A percentile compares a stretch with the other conserved stretches of the same genome.
phyloP scores from a whole-genome alignment of 495 filamentous ascomycete genomes.

The Hapsidospora chrysogenum region DNA sequence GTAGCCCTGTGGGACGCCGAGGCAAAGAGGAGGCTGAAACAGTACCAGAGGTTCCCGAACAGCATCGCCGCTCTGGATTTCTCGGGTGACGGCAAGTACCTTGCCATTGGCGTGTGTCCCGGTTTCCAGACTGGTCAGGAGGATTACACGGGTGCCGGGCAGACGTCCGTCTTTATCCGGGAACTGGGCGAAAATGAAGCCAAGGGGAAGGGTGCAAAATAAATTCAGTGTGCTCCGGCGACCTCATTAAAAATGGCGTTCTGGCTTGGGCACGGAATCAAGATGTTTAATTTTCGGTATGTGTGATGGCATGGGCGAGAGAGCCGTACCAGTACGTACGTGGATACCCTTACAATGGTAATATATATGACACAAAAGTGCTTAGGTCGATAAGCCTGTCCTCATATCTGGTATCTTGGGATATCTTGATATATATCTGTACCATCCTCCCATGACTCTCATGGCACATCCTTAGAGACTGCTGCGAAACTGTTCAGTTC shows the following conservation, averaged over 20 bases:
- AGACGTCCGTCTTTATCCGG: conserved; percentile 60
- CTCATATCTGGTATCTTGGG: background rate
- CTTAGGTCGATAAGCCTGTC: no score
- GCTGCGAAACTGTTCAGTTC: no score
- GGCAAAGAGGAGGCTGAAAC: conserved; percentile 74
- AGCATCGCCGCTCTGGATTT: conserved; percentile 67
- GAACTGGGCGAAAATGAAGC: conserved; percentile 78
- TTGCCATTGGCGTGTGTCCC: conserved; percentile 73
- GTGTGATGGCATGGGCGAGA: background rate
- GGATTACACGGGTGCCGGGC: conserved; percentile 49
- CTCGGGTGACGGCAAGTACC: conserved; percentile 58
- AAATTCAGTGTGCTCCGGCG: conserved; percentile 2
- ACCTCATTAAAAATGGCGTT: background rate
- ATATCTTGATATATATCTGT: no score
- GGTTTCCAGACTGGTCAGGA: conserved; percentile 89
- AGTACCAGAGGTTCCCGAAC: conserved; percentile 69
- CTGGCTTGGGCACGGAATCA: background rate
- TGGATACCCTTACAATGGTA: no score
- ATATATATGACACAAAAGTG: no score
- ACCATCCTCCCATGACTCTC: no score
- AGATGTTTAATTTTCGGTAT: background rate
- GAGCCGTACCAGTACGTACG: no score
- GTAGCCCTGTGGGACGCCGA: conserved; percentile 94
- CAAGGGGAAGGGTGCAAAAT: conserved; percentile 62
- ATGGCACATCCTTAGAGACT: no score